Evolutionary conservation across 2,329 filamentous ascomycete genomes (phyloP).

Genomic region (Colletotrichum sp.): DNA sequence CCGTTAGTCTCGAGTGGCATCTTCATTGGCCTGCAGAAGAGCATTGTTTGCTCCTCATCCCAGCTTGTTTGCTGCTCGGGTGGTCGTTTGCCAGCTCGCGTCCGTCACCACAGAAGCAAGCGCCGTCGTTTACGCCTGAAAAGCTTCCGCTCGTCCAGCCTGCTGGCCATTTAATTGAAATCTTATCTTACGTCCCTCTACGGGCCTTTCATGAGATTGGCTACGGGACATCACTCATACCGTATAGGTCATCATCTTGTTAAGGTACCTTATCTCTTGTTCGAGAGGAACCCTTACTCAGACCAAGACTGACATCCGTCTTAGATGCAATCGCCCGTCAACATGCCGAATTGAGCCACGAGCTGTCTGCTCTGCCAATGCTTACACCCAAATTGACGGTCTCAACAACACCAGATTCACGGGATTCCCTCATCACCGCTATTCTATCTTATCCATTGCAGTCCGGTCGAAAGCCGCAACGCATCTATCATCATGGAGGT

Average conservation of each 20-base stretch:
- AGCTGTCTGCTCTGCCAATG: not conserved
- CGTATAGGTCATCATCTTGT: not conserved
- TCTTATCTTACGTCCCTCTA: not conserved
- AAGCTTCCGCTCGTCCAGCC: not conserved
- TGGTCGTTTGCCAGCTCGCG: not conserved
- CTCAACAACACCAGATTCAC: not conserved
- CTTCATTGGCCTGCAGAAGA: not conserved
- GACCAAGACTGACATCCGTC: not conserved
- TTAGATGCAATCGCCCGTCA: not conserved
- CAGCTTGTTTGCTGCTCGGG: not conserved
- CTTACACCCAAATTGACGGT: not conserved
- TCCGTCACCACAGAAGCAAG: not conserved
- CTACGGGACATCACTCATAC: not conserved
- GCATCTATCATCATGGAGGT: slow-evolving; percentile 45
- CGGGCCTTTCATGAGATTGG: not conserved
- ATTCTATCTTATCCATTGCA: not conserved
- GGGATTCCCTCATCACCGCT: not conserved
- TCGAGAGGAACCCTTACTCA: not conserved
- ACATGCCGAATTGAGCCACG: not conserved
- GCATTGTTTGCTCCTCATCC: not conserved
- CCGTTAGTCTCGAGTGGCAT: not conserved
- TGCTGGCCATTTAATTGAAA: not conserved
- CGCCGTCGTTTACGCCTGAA: too few relatives aligned
- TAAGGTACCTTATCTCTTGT: not conserved
- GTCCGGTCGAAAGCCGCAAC: not conserved